phyloP scores from a whole-genome alignment of 169 alveolate genomes.

The Plasmodium malariae region DNA sequence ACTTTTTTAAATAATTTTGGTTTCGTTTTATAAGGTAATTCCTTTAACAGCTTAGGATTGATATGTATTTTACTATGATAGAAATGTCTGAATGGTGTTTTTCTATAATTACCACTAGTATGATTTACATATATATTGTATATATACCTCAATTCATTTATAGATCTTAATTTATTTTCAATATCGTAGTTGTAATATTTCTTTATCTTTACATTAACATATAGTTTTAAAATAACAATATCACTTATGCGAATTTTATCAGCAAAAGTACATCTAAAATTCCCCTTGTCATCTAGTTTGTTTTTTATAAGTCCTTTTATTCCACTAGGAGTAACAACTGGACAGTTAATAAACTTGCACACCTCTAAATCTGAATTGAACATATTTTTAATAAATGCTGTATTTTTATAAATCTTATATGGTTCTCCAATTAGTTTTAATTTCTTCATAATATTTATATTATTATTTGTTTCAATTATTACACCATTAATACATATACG shows the following conservation, averaged over 20 bases:
- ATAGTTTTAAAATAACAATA: constrained; percentile 96
- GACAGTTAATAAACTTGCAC: constrained; percentile 97
- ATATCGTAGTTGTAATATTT: constrained; percentile 92
- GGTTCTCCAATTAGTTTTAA: constrained; percentile 98
- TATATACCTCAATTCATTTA: constrained; percentile 91
- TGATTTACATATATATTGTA: constrained; percentile 83
- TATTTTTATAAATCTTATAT: constrained; percentile 96
- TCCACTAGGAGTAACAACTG: constrained; percentile 98
- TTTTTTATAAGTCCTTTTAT: constrained; percentile 99
- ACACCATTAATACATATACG: constrained; percentile 98
- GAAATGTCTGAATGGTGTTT: constrained; percentile 81
- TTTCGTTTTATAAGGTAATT: constrained; percentile 91
- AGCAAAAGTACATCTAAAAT: constrained; percentile 98
- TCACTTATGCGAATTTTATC: constrained; percentile 98
- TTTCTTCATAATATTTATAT: constrained; percentile 93
- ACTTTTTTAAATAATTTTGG: constrained; percentile 80
- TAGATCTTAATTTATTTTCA: constrained; percentile 89
- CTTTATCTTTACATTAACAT: constrained; percentile 92
- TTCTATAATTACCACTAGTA: constrained; percentile 87
- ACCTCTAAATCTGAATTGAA: constrained; percentile 98
- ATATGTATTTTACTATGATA: constrained; percentile 86
- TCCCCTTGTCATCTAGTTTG: constrained; percentile 95
- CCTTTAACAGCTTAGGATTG: constrained; percentile 88
- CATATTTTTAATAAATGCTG: constrained; percentile 99
- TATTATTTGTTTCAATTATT: constrained; percentile 92